phyloP scores from a whole-genome alignment of 106 monocot species.

The Allium sativum region DNA sequence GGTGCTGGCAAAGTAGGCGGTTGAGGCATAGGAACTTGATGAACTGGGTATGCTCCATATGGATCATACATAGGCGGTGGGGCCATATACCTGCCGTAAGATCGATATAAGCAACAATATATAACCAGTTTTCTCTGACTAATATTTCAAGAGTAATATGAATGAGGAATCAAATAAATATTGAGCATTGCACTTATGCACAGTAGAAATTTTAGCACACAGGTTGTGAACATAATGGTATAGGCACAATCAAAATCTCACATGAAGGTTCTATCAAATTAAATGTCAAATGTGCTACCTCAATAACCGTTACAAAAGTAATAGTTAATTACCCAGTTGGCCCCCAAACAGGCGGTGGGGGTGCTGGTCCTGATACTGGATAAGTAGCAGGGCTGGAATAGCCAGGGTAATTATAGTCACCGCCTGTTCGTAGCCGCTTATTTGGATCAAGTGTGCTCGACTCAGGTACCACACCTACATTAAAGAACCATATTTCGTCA shows the following conservation, averaged over 20 bases:
- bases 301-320: too few relatives aligned
- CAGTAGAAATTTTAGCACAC: too few relatives aligned
- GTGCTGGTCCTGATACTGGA: slow-evolving; percentile 56
- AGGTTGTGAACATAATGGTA: too few relatives aligned
- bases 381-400: slow-evolving; percentile 63
- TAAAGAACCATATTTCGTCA: too few relatives aligned
- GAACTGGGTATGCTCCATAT: slow-evolving; percentile 66
- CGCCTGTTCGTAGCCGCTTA: slow-evolving; percentile 82
- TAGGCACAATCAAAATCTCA: too few relatives aligned
- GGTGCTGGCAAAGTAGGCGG: slow-evolving; percentile 62
- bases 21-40: slow-evolving; percentile 49
- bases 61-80: slow-evolving; percentile 70
- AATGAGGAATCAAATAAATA: too few relatives aligned
- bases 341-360: slow-evolving; percentile 76
- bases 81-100: slow-evolving; percentile 52
- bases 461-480: slow-evolving; percentile 64
- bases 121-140: too few relatives aligned
- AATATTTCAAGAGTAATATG: too few relatives aligned
- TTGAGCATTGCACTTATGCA: too few relatives aligned
- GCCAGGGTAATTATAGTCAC: slow-evolving; percentile 59
- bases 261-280: too few relatives aligned
- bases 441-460: slow-evolving; percentile 72
- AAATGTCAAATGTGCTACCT: too few relatives aligned
- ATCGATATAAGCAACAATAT: neutral
- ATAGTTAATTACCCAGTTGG: slow-evolving; percentile 40